phyloP scores from a whole-genome alignment of 192 early-diverging fungal species.

The Coemansia guatemalensis region DNA sequence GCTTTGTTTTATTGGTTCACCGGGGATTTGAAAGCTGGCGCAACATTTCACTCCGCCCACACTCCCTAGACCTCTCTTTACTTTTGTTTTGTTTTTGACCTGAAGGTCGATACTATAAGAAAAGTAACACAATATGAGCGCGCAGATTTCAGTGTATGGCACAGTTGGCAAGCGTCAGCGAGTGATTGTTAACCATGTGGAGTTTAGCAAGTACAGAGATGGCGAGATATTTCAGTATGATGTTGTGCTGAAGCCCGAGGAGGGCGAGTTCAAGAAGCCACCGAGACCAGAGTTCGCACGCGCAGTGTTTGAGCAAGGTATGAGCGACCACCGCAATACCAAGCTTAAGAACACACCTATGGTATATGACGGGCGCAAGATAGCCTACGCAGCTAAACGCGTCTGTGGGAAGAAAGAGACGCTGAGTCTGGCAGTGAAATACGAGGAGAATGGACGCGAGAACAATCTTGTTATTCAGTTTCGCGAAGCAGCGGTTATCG shows the following conservation, averaged over 20 bases:
- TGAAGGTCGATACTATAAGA: too few relatives aligned
- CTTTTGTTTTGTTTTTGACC: too few relatives aligned
- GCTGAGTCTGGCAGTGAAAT: constrained; percentile 56
- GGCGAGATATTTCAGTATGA: constrained; percentile 86
- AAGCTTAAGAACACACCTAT: constrained; percentile 60
- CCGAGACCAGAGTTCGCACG: constrained; percentile 60
- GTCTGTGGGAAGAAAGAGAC: constrained; percentile 68
- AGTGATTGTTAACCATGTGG: constrained; percentile 76
- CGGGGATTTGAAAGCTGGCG: too few relatives aligned
- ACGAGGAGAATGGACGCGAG: constrained; percentile 35
- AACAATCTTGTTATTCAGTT: constrained; percentile 59
- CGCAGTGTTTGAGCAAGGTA: constrained; percentile 62
- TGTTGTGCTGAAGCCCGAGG: constrained; percentile 67
- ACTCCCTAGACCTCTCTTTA: too few relatives aligned
- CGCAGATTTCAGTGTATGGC: constrained; percentile 27
- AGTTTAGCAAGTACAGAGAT: constrained; percentile 63
- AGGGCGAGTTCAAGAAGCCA: constrained; percentile 24
- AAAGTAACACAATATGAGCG: too few relatives aligned
- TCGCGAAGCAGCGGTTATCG: constrained; percentile 58
- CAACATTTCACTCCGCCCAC: too few relatives aligned
- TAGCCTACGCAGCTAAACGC: constrained; percentile 77
- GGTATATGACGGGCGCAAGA: constrained; percentile 85
- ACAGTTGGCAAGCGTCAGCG: constrained; percentile 38
- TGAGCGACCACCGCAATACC: constrained; percentile 43
- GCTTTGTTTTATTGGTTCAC: too few relatives aligned